These are phyloP conservation scores for Suhomyces atakaporum DNA, from an alignment of 1,139 yeast genomes.

Conservation along the genomic window DNA sequence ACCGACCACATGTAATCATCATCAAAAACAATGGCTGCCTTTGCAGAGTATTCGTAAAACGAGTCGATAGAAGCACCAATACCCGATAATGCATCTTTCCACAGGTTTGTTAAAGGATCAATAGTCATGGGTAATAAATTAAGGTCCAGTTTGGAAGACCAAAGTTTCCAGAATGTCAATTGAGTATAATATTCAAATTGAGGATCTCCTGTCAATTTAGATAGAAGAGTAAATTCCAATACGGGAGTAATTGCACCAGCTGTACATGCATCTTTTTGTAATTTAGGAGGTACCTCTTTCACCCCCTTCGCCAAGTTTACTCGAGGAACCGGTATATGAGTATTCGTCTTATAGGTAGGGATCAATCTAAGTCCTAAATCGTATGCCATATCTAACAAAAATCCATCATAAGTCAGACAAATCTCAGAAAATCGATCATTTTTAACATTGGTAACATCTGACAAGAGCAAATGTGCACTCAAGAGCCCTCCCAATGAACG, in stretches of 20 bases:
- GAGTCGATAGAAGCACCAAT: conserved; percentile 95
- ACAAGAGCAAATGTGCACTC: conserved; percentile 68
- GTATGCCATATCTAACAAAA: conserved; percentile 64
- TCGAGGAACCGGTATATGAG: conserved; percentile 72
- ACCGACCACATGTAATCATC: conserved; percentile 62
- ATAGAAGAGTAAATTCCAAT: conserved; percentile 73
- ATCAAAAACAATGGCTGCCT: conserved; percentile 70
- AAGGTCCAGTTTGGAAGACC: conserved; percentile 64
- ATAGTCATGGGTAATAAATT: conserved; percentile 79
- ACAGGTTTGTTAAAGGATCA: conserved; percentile 56
- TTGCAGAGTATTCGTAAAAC: conserved; percentile 84
- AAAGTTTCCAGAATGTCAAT: conserved; percentile 65
- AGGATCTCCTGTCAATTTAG: conserved; percentile 71
- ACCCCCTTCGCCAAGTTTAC: conserved; percentile 62
- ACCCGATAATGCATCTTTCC: conserved; percentile 70
- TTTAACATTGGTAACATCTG: conserved; percentile 43
- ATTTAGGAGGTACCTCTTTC: conserved; percentile 36
- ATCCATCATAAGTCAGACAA: conserved; percentile 60
- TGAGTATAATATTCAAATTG: conserved; percentile 66
- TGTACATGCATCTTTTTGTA: conserved; percentile 70
- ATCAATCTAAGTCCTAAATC: conserved; percentile 70
- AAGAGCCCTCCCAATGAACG: conserved; percentile 77
- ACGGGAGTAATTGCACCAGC: conserved; percentile 87
- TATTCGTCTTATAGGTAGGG: conserved; percentile 62
- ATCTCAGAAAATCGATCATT: conserved; percentile 19